Evolutionary conservation across 352 stramenopile genomes (phyloP).

Genomic region (Pythium sp.): DNA sequence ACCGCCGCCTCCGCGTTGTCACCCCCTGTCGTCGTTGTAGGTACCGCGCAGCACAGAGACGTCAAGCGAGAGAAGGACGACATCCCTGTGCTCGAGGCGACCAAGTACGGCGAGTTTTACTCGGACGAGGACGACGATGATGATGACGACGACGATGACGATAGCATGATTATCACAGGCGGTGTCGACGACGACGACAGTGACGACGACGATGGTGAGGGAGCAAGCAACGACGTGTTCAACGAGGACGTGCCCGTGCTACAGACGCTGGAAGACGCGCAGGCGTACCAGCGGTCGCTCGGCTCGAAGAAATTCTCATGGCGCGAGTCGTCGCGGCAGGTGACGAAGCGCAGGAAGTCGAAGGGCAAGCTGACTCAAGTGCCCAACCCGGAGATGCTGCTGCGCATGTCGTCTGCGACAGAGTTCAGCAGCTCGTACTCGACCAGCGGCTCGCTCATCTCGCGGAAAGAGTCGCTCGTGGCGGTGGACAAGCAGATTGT

Average conservation of each 20-base stretch:
- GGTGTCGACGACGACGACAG: slow-evolving; percentile 23
- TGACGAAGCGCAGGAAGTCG: slow-evolving; percentile 14
- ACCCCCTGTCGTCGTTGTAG: not conserved
- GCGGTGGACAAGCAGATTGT: slow-evolving; percentile 47
- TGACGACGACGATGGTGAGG: slow-evolving; percentile 23
- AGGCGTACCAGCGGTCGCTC: slow-evolving; percentile 22
- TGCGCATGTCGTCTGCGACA: slow-evolving; percentile 48
- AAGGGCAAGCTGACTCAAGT: slow-evolving; percentile 21
- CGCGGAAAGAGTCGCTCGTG: slow-evolving; percentile 30
- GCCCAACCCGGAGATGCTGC: slow-evolving; percentile 42
- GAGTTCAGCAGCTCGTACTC: slow-evolving; percentile 30
- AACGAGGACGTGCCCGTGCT: slow-evolving; percentile 65
- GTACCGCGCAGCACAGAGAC: slow-evolving; percentile 12
- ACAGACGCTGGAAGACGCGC: slow-evolving; percentile 59
- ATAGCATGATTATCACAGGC: not conserved
- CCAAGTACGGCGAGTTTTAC: slow-evolving; percentile 34
- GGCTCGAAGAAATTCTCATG: slow-evolving; percentile 54
- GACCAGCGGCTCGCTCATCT: slow-evolving; percentile 37
- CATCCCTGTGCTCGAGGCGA: slow-evolving; percentile 65
- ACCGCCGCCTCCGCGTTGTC: not conserved
- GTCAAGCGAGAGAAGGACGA: slow-evolving; percentile 33
- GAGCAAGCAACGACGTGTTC: slow-evolving; percentile 33
- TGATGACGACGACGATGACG: slow-evolving; percentile 27
- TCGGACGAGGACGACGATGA: slow-evolving; percentile 29
- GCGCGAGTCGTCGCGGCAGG: slow-evolving; percentile 32